phyloP scores from a whole-genome alignment of 2,329 filamentous ascomycete genomes.

The Cryphonectria parasitica region DNA sequence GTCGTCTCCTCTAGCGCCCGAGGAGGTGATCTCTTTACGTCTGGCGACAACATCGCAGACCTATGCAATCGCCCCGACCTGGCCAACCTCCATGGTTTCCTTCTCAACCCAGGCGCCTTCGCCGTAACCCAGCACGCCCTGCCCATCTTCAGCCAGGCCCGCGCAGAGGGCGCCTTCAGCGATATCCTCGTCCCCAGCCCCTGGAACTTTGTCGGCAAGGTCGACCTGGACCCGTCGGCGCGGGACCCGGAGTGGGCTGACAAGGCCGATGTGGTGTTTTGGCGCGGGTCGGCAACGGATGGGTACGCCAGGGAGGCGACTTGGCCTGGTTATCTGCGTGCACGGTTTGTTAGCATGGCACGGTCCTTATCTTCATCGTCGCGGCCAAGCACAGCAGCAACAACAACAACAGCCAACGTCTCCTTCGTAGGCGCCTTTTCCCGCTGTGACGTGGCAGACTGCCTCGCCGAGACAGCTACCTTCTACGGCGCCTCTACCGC shows the following conservation, averaged over 20 bases:
- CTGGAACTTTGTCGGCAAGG: slow-evolving; percentile 45
- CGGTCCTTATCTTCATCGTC: not conserved
- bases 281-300: slow-evolving; percentile 58
- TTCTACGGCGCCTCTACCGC: slow-evolving; percentile 38
- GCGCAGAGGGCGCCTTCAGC: slow-evolving; percentile 53
- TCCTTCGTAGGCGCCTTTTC: slow-evolving; percentile 45
- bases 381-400: not conserved
- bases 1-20: slow-evolving; percentile 33
- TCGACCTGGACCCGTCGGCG: slow-evolving; percentile 42
- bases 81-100: slow-evolving; percentile 55
- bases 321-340: slow-evolving; percentile 63
- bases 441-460: slow-evolving; percentile 41
- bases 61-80: slow-evolving; percentile 56
- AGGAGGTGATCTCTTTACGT: slow-evolving; percentile 37
- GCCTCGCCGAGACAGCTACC: slow-evolving; percentile 36
- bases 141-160: slow-evolving; percentile 61
- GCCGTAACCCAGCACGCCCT: slow-evolving; percentile 50
- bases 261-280: slow-evolving; percentile 55
- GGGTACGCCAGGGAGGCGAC: slow-evolving; percentile 50
- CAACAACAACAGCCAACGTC: slow-evolving; percentile 34
- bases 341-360: slow-evolving; percentile 55
- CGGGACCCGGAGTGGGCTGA: slow-evolving; percentile 49
- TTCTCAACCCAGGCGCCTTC: slow-evolving; percentile 50
- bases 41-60: slow-evolving; percentile 46
- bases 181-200: slow-evolving; percentile 53